Percentiles rank a stretch among this genome's conserved stretches.
These are phyloP conservation scores for Fomes fomentarius DNA, from an alignment of 1,284 basidiomycete species.

Conservation along the genomic window DNA sequence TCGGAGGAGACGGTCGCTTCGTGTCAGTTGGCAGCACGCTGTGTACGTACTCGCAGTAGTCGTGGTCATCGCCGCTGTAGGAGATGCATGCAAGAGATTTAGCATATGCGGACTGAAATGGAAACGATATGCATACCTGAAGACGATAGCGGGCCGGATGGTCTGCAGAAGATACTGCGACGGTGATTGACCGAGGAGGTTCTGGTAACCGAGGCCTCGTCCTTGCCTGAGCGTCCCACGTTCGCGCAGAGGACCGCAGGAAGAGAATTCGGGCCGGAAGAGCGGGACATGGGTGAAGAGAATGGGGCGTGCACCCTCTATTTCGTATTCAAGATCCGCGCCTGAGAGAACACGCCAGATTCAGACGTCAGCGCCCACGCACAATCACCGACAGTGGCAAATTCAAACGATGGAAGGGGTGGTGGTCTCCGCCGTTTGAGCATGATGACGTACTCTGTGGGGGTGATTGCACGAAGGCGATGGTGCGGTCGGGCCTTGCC, in stretches of 20 bases:
- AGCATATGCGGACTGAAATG: background rate
- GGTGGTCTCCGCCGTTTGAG: background rate
- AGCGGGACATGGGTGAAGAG: conserved; percentile 70
- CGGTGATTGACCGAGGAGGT: conserved; percentile 54
- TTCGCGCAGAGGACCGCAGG: conserved; percentile 61
- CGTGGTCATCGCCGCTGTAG: conserved; percentile 66
- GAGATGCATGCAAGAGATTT: background rate
- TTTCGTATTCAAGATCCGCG: conserved; percentile 8
- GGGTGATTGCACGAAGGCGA: conserved; percentile 68
- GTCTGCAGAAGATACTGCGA: conserved; percentile 54
- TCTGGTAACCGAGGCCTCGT: conserved; percentile 65
- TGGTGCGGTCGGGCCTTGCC: conserved; percentile 53
- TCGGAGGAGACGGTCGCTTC: conserved; percentile 22
- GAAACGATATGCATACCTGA: conserved; percentile 41
- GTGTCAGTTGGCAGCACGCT: conserved; percentile 28
- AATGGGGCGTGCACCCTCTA: conserved; percentile 31
- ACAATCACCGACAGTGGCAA: background rate
- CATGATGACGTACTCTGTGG: conserved; percentile 46
- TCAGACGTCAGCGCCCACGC: conserved; percentile 1
- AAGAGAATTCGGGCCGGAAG: conserved; percentile 49
- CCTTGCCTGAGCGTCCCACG: conserved; percentile 53
- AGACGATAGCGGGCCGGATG: conserved; percentile 52
- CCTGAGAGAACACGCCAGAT: conserved; percentile 8
- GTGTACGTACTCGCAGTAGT: conserved; percentile 64
- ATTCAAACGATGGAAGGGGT: background rate